Percentiles rank a stretch among this genome's conserved stretches.
phyloP scores from a whole-genome alignment of 345 rosid species.

The Gossypium thurberi region DNA sequence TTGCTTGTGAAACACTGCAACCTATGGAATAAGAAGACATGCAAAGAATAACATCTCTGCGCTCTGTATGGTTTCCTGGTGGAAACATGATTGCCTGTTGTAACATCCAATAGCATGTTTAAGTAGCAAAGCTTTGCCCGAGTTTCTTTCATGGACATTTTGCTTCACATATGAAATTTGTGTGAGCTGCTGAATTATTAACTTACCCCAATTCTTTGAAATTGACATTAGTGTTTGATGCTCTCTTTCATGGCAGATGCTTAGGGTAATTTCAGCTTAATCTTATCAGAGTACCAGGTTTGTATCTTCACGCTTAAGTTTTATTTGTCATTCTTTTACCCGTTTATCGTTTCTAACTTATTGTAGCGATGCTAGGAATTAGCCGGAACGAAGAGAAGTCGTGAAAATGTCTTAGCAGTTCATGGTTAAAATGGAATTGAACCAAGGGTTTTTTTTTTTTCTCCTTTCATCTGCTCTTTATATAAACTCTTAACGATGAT shows the following conservation, averaged over 20 bases:
- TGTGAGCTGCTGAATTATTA: background rate
- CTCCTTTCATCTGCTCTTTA: background rate
- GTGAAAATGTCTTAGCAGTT: background rate
- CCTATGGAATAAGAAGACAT: background rate
- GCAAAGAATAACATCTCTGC: background rate
- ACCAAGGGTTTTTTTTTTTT: background rate
- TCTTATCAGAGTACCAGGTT: slow-evolving; percentile 20
- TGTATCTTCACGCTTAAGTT: background rate
- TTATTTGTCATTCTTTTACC: background rate
- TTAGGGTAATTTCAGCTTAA: slow-evolving; percentile 8
- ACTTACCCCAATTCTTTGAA: background rate
- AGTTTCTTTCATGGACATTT: slow-evolving; percentile 9
- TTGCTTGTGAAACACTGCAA: background rate
- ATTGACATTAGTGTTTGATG: slow-evolving; percentile 10
- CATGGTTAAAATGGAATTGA: background rate
- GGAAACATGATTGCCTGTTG: background rate
- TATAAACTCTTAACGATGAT: background rate
- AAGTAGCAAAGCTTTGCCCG: background rate
- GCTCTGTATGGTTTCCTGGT: background rate
- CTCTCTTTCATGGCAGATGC: slow-evolving; percentile 25
- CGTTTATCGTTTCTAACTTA: background rate
- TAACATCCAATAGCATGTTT: background rate
- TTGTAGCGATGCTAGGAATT: background rate
- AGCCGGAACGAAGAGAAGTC: background rate
- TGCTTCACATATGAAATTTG: background rate